A percentile compares a stretch with the other conserved stretches of the same genome.
Conservation (phyloP, 1,284 basidiomycete species). For the Phaffia rhodozyma region DNA sequence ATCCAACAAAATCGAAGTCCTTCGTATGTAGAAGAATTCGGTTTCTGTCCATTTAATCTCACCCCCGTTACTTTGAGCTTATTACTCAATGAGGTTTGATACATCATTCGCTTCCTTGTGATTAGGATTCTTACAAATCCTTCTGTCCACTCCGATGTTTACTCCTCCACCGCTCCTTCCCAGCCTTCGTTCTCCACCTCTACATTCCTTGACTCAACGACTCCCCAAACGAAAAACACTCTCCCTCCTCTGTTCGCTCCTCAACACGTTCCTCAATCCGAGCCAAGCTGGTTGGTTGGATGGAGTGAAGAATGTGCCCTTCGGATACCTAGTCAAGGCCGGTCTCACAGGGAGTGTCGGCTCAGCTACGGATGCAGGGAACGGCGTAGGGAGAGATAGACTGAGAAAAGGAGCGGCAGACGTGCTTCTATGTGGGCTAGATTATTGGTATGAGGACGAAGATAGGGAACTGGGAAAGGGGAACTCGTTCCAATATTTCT, state of each 20-base stretch:
- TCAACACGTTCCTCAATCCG: constrained; percentile 76
- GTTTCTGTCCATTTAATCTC: neutral
- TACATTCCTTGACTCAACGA: constrained; percentile 63
- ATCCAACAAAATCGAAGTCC: constrained; percentile 69
- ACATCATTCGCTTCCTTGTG: constrained; percentile 11
- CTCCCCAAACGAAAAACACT: constrained; percentile 67
- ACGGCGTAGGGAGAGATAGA: neutral
- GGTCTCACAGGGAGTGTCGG: constrained; percentile 26
- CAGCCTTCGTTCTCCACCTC: constrained; percentile 56
- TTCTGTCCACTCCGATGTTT: constrained; percentile 80
- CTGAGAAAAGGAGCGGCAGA: constrained; percentile 52
- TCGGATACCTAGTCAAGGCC: constrained; percentile 76
- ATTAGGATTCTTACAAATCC: constrained; percentile 53
- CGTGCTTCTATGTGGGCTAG: constrained; percentile 60
- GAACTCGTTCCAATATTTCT: constrained; percentile 79
- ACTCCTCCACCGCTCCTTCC: constrained; percentile 56
- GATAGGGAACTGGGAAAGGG: constrained; percentile 41
- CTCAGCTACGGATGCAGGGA: neutral
- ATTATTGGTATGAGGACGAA: constrained; percentile 65
- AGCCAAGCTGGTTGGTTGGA: constrained; percentile 25
- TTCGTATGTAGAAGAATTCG: constrained; percentile 39
- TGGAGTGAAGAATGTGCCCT: constrained; percentile 47
- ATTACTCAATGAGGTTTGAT: no score
- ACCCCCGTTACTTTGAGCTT: neutral
- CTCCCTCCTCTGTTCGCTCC: constrained; percentile 73